Evolutionary conservation across 306 rosid genomes (phyloP), one percentile per base, ranked within the genome.

Genomic region (Medicago arabica): DNA sequence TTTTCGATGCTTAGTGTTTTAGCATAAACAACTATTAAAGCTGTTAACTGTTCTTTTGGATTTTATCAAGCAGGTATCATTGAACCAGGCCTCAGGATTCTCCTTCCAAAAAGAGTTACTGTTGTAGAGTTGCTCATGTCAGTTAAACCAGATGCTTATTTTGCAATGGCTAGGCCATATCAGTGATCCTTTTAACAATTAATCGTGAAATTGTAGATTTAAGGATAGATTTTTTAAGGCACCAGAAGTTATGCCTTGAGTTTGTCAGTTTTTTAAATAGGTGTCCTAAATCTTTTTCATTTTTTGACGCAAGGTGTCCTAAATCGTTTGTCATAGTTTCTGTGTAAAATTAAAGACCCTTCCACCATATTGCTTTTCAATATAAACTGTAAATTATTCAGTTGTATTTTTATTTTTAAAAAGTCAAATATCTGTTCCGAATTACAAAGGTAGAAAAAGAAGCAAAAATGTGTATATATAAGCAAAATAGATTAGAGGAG

Each of bases 121-220:
- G 86, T 86, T 58, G 54, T 94, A 66, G 98, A 94, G 88, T 84
- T 94, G 85, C 74, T 94, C 43, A 84, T 94, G 97, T 92, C 95
- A 2, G 86, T 77, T 38, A 91, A 91, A 44, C 89, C 89, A 39
- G 92, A 85, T 76, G 79, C 85, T 21, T 84, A 72, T 77, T 94
- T 94, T 83, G 98, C 95, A 55, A 68, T 94, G 68, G 98, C 92
- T 23, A 85, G 93, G 83, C 90, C 90, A 44, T 83, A 60, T 49
- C 70, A 58, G 50, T 43, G 60, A 18, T 63, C 49, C 54, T 68
- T 77, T 71, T 23, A 67, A 64, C 34, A 67, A 59, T 79, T 55
- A 36, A 57, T 68, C 8, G 34, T 21, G 68, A 39, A 40, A 67
- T 28, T 60, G 71, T 16, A 78, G 40, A 65, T 64, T 51, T 28